Evolutionary conservation across 306 rosid species (phyloP).

Genomic region (Comarum palustre): DNA sequence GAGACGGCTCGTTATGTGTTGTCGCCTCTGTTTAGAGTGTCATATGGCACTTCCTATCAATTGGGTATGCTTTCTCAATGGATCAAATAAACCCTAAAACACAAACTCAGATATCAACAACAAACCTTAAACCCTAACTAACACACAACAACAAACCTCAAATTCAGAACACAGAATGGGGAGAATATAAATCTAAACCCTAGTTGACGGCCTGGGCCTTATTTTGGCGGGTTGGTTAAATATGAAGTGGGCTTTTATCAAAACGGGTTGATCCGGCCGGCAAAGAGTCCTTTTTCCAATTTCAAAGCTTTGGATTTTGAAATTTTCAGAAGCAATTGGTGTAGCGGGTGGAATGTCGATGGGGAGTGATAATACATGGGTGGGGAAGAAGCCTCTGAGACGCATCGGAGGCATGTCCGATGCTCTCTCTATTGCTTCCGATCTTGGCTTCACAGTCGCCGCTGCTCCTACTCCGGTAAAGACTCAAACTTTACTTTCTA

Average conservation of each 20-base stretch:
- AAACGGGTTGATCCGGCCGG: neutral
- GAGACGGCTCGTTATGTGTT: neutral
- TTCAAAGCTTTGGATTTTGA: neutral
- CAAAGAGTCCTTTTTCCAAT: neutral
- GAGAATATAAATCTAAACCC: too few relatives aligned
- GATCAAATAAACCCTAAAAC: neutral
- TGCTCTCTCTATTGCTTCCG: conserved; percentile 82
- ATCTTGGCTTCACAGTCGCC: conserved; percentile 76
- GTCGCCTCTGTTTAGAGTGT: conserved; percentile 62
- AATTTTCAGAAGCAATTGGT: neutral
- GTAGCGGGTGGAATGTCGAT: conserved; percentile 40
- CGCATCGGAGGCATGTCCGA: conserved; percentile 88
- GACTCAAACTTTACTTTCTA: neutral
- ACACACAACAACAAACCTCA: neutral
- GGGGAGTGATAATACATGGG: conserved; percentile 70
- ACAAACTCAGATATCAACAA: too few relatives aligned
- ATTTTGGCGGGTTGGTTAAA: neutral
- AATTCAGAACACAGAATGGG: too few relatives aligned
- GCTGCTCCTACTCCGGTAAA: conserved; percentile 59
- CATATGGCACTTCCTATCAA: conserved; percentile 99
- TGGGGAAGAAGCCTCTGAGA: conserved; percentile 80
- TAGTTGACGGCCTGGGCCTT: conserved; percentile 23
- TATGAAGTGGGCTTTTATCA: neutral
- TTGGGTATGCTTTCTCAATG: conserved; percentile 72
- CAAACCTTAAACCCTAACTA: neutral